Percentiles rank a stretch among this genome's conserved stretches.
These are phyloP conservation scores for Komagataella populi DNA, from an alignment of 805 yeast species.

Conservation along the genomic window DNA sequence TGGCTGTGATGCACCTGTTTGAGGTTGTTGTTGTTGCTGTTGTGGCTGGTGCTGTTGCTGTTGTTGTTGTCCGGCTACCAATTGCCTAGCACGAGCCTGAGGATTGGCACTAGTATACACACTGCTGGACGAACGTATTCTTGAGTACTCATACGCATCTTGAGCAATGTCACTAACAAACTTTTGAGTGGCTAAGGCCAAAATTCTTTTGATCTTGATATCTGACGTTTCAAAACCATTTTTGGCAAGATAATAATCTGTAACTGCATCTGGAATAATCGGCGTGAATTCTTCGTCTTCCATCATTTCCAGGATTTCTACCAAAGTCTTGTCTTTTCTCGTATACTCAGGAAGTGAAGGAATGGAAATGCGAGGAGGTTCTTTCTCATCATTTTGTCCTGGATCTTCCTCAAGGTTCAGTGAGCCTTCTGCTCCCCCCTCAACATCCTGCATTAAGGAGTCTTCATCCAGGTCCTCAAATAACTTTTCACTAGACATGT, in stretches of 20 bases:
- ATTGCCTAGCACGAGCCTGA: conserved; percentile 70
- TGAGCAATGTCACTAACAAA: conserved; percentile 89
- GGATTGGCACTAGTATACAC: conserved; percentile 82
- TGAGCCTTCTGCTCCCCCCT: not conserved
- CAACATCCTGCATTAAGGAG: not conserved
- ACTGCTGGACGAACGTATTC: conserved; percentile 80
- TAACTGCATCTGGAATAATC: conserved; percentile 90
- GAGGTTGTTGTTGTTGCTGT: not conserved
- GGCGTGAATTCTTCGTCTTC: conserved; percentile 94
- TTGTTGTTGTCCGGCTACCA: conserved; percentile 49
- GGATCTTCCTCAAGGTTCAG: not conserved
- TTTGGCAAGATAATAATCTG: conserved; percentile 79
- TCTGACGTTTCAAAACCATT: conserved; percentile 80
- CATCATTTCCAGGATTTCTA: conserved; percentile 78
- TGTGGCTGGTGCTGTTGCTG: conserved; percentile 6
- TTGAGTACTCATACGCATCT: conserved; percentile 90
- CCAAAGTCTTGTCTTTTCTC: conserved; percentile 67
- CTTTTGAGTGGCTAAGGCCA: conserved; percentile 93
- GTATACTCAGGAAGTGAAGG: conserved; percentile 56
- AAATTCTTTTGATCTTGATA: conserved; percentile 60
- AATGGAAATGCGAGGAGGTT: conserved; percentile 7
- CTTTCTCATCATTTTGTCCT: not conserved
- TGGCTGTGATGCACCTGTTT: conserved; percentile 6
- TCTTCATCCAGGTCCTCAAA: not conserved
- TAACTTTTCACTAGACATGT: not conserved